A percentile compares a stretch with the other conserved stretches of the same genome.
Conservation (phyloP, 73 alveolate genomes). For the Tetrahymena thermophila region DNA sequence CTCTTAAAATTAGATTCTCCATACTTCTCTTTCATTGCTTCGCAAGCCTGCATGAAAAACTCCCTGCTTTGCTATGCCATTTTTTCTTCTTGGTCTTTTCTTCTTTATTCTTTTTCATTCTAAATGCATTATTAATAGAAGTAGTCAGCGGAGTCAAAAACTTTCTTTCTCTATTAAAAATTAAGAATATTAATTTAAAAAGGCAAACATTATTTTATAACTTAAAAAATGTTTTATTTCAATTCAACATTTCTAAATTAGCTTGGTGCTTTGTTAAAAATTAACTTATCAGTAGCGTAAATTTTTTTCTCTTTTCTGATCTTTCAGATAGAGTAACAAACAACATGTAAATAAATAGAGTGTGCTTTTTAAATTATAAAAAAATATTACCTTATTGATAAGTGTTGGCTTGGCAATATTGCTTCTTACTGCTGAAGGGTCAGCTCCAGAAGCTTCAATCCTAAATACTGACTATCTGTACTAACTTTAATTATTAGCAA, state of each 20-base stretch:
- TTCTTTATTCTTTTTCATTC: background rate
- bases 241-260: background rate
- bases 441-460: background rate
- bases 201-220: background rate
- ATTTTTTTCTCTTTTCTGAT: background rate
- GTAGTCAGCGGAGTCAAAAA: background rate
- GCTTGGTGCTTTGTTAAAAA: background rate
- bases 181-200: background rate
- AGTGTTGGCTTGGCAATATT: background rate
- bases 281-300: background rate
- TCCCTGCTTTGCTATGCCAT: background rate
- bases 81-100: background rate
- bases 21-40: background rate
- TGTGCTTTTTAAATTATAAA: background rate
- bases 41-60: background rate
- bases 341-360: too few species aligned
- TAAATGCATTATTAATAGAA: background rate
- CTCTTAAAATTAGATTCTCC: background rate
- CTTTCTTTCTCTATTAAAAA: background rate
- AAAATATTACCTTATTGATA: background rate
- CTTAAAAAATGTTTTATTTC: background rate
- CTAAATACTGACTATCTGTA: background rate
- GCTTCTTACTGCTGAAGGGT: background rate
- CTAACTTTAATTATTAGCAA: background rate
- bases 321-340: too few species aligned